phyloP scores from a whole-genome alignment of 2,329 filamentous ascomycete species.

The Stagonosporopsis cucurbitacearum region DNA sequence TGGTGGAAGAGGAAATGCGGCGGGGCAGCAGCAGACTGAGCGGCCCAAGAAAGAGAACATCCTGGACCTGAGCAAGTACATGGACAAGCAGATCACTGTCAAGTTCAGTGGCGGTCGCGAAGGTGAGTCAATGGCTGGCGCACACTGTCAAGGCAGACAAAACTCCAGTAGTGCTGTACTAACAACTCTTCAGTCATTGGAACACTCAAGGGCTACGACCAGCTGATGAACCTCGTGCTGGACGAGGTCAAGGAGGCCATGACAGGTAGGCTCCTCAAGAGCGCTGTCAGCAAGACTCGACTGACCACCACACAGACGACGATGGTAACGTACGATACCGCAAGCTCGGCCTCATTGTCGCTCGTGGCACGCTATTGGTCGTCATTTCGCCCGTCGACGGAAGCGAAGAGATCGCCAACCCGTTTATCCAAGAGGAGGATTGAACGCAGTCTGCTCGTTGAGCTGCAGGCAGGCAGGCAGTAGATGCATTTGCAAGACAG shows the following conservation, averaged over 20 bases:
- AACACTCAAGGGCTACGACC: constrained; percentile 92
- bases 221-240: constrained; percentile 95
- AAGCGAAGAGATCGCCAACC: constrained; percentile 94
- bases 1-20: constrained; percentile 48
- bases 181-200: constrained; percentile 70
- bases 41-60: constrained; percentile 99
- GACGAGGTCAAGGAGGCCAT: constrained; percentile 92
- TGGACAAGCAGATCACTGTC: constrained; percentile 93
- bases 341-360: constrained; percentile 82
- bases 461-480: neutral
- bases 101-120: constrained; percentile 97
- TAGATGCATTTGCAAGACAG: neutral
- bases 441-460: constrained; percentile 14
- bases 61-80: constrained; percentile 91
- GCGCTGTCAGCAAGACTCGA: too few species aligned
- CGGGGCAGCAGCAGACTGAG: constrained; percentile 55
- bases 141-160: neutral
- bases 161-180: constrained; percentile 4
- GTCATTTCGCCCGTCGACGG: constrained; percentile 92
- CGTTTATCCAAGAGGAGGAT: constrained; percentile 75
- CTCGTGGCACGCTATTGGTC: constrained; percentile 89
- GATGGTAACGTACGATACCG: constrained; percentile 86
- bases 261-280: constrained; percentile 68
- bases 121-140: constrained; percentile 60
- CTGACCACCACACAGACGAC: constrained; percentile 69